These are phyloP conservation scores for Irineochytrium annulatum DNA, from an alignment of 192 early-diverging fungal species.

Conservation along the genomic window DNA sequence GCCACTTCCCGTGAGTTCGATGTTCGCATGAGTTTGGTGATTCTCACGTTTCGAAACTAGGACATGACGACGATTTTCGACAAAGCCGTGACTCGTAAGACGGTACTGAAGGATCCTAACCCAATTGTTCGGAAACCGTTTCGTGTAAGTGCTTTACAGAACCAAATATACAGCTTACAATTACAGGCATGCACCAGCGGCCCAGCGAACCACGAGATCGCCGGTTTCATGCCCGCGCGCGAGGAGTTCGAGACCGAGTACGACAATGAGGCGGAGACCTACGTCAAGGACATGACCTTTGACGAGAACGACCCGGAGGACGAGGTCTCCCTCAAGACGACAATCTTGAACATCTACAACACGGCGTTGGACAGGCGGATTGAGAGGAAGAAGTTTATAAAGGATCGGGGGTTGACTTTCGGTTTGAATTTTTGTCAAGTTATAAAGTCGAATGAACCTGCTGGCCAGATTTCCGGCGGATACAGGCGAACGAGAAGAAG, in stretches of 20 bases:
- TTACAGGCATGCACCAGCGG: constrained; percentile 70
- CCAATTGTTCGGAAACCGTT: constrained; percentile 13
- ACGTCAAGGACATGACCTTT: constrained; percentile 91
- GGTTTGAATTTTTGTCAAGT: constrained; percentile 86
- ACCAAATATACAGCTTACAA: neutral
- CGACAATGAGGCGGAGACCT: constrained; percentile 92
- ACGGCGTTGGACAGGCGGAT: constrained; percentile 71
- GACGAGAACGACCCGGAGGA: constrained; percentile 79
- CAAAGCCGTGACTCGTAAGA: constrained; percentile 14
- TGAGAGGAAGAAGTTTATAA: constrained; percentile 82
- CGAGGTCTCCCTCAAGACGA: constrained; percentile 82
- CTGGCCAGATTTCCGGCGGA: constrained; percentile 21
- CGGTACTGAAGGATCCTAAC: constrained; percentile 18
- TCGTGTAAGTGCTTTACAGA: constrained; percentile 4
- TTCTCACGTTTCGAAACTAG: constrained; percentile 33
- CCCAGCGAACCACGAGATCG: constrained; percentile 93
- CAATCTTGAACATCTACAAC: constrained; percentile 93
- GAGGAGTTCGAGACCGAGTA: constrained; percentile 94
- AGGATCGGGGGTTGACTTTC: constrained; percentile 81
- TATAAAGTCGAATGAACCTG: neutral
- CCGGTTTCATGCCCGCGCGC: constrained; percentile 96
- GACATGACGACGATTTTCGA: constrained; percentile 70
- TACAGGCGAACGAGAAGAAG: constrained; percentile 73
- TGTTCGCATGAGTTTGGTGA: neutral
- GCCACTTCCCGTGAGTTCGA: constrained; percentile 74